Evolutionary conservation across 257 asterid species (phyloP), one percentile per base, ranked within the genome.

Genomic region (Handroanthus guayacan): DNA sequence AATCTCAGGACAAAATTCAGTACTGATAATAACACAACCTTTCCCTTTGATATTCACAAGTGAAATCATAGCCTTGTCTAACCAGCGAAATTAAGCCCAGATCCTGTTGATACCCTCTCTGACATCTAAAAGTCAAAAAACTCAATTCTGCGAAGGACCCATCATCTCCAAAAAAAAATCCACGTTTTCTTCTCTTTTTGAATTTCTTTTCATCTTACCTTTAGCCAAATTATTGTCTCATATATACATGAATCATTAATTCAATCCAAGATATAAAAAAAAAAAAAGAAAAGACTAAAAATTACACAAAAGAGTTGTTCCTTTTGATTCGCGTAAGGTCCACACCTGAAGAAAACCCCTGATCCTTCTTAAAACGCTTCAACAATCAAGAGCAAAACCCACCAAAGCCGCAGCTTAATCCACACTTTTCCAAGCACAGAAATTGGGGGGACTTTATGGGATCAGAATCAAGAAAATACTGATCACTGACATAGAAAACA

Each of bases 261-360:
- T 25, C 31, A 25, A 25, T 25, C 45, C 54, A 48, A 62, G 16
- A 44, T 18, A 20, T 41, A 4, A 41, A 25, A 25, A 25, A 25
- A 0, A 25, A 25, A 25, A 25, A 25, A n/a, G n/a, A 38, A 31
- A 37, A 6, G 37, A 6, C 11, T 45, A 6, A 34, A 43, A 60
- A 17, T 11, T 41, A 41, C 6, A 11, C 47, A 50, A 6, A 13
- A 68, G 2, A 25, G 10, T 4, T 17, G 55, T 13, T 68, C 3
- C 13, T 34, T 5, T 6, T 14, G 0, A 41, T 71, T 12, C 6
- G 43, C 12, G 9, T 39, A 62, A 38, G 62, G 3, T 55, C 18
- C 62, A 31, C 14, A 76, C 81, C 78, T 58, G 81, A 75, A 64
- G 16, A 20, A 80, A 80, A 37, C 9, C 63, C 31, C 25, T 17